Evolutionary conservation across 2,329 filamentous ascomycete species (phyloP).

Genomic region (Ceratocystis papillata): DNA sequence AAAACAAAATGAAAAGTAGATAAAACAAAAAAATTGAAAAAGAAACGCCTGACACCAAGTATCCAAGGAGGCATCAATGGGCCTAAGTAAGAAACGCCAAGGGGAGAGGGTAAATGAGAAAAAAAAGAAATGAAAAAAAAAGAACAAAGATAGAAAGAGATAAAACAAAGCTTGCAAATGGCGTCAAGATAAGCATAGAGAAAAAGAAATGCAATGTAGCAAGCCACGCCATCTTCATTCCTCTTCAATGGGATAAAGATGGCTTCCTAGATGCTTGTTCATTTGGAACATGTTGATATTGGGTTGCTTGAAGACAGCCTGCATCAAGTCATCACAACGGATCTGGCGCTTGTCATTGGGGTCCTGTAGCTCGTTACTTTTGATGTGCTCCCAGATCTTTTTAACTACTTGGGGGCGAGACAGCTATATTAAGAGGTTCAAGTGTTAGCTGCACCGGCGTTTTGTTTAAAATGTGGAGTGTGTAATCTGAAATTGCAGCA

Average conservation of each 20-base stretch:
- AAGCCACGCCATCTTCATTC: slow-evolving; percentile 30
- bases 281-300: slow-evolving; percentile 98
- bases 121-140: neutral
- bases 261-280: slow-evolving; percentile 89
- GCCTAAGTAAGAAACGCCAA: slow-evolving; percentile 10
- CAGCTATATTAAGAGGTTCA: slow-evolving; percentile 42
- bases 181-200: neutral
- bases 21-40: slow-evolving; percentile 9
- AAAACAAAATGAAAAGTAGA: neutral
- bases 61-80: slow-evolving; percentile 5
- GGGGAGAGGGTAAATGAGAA: neutral
- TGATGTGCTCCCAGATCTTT: slow-evolving; percentile 92
- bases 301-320: slow-evolving; percentile 81
- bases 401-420: slow-evolving; percentile 94
- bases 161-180: neutral
- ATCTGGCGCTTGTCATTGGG: slow-evolving; percentile 88
- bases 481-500: slow-evolving; percentile 28
- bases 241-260: slow-evolving; percentile 78
- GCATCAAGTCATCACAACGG: slow-evolving; percentile 80
- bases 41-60: slow-evolving; percentile 4
- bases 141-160: slow-evolving; percentile 5
- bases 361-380: slow-evolving; percentile 76
- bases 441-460: neutral
- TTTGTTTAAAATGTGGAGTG: neutral
- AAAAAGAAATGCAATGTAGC: slow-evolving; percentile 6